A percentile compares a stretch with the other conserved stretches of the same genome.
Evolutionary conservation across 2,329 filamentous ascomycete genomes (phyloP).

Genomic region (Ascochyta koolunga): DNA sequence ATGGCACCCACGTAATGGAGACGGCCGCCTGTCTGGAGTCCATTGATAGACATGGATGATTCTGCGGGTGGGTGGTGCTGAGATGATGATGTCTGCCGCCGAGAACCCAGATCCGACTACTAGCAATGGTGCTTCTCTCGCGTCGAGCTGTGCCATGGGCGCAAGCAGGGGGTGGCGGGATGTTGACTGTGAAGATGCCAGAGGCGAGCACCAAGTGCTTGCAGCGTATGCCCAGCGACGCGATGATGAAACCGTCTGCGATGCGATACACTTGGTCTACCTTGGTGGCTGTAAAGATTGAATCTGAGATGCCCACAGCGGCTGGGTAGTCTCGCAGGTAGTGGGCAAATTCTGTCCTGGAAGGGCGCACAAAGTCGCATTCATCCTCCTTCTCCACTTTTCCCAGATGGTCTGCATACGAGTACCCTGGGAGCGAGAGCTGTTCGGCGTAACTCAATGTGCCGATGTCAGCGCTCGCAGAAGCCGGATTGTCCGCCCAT

Average conservation of each 20-base stretch:
- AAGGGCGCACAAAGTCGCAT: constrained; percentile 60
- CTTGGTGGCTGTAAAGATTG: constrained; percentile 52
- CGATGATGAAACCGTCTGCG: constrained; percentile 56
- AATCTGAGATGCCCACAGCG: constrained; percentile 58
- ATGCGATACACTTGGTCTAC: constrained; percentile 54
- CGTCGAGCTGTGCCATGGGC: constrained; percentile 49
- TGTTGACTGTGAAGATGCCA: constrained; percentile 63
- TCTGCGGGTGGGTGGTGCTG: constrained; percentile 55
- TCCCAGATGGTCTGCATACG: constrained; percentile 60
- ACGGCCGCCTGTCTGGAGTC: constrained; percentile 61
- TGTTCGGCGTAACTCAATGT: constrained; percentile 67
- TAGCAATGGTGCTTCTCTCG: constrained; percentile 52
- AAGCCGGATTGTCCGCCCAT: constrained; percentile 62
- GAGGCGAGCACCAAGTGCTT: constrained; percentile 64
- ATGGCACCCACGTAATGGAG: constrained; percentile 64
- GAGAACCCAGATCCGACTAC: constrained; percentile 68
- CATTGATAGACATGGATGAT: constrained; percentile 67
- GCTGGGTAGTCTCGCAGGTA: constrained; percentile 62
- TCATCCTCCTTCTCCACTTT: constrained; percentile 49
- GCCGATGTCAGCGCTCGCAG: constrained; percentile 62
- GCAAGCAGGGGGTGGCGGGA: constrained; percentile 59
- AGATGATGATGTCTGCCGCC: constrained; percentile 66
- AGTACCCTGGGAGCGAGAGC: constrained; percentile 65
- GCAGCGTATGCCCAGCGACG: constrained; percentile 60
- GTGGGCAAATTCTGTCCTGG: constrained; percentile 59